A percentile compares a stretch with the other conserved stretches of the same genome.
Conservation (phyloP, 768 basidiomycete species). For the Podaxis carcinomalis region DNA sequence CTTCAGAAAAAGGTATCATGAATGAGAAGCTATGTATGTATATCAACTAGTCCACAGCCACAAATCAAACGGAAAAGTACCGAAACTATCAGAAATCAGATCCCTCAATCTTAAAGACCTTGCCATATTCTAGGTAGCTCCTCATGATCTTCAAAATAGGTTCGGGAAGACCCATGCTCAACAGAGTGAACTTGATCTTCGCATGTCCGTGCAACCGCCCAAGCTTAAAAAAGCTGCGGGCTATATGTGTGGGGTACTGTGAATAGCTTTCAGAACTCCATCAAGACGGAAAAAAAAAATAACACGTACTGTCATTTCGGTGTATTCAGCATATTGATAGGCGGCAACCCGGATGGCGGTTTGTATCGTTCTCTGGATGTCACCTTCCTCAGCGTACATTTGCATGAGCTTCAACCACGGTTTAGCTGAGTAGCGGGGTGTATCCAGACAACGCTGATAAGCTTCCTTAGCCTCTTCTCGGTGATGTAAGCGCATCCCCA, state of each 20-base stretch:
- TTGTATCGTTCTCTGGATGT: slow-evolving; percentile 86
- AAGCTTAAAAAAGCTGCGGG: slow-evolving; percentile 88
- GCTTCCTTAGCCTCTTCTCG: slow-evolving; percentile 99
- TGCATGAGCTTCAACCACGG: slow-evolving; percentile 94
- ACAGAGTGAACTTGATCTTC: slow-evolving; percentile 88
- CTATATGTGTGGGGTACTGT: slow-evolving; percentile 88
- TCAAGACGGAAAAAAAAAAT: slow-evolving; percentile 9
- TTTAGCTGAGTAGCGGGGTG: slow-evolving; percentile 80
- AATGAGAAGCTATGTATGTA: neutral
- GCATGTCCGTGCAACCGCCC: slow-evolving; percentile 90
- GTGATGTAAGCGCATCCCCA: slow-evolving; percentile 91
- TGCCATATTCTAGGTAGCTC: slow-evolving; percentile 84
- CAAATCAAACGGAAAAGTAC: neutral
- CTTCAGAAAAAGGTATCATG: neutral
- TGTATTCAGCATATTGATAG: slow-evolving; percentile 88
- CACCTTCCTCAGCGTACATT: slow-evolving; percentile 95
- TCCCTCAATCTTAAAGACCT: slow-evolving; percentile 84
- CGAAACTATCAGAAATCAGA: slow-evolving; percentile 55
- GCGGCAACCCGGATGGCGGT: slow-evolving; percentile 90
- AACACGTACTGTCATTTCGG: slow-evolving; percentile 75
- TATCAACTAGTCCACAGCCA: neutral
- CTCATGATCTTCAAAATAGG: slow-evolving; percentile 92
- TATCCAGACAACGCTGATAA: slow-evolving; percentile 90
- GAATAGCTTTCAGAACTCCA: slow-evolving; percentile 5
- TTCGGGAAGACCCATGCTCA: slow-evolving; percentile 93